phyloP scores from a whole-genome alignment of 1,139 yeast species.

The Taphrina wiesneri region DNA sequence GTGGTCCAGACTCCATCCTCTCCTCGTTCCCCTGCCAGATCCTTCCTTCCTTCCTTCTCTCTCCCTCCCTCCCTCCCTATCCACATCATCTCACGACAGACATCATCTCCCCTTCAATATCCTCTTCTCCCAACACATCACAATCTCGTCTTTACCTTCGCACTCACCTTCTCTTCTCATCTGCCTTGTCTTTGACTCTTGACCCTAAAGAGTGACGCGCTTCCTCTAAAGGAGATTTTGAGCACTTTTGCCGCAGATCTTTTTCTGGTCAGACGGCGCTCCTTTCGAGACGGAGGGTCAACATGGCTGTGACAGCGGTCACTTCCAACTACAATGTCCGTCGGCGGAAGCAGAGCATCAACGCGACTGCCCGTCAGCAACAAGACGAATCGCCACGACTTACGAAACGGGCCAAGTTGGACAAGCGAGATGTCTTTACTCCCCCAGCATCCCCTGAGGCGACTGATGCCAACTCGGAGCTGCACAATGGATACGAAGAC shows the following conservation, averaged over 20 bases:
- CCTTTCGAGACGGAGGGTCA: not conserved
- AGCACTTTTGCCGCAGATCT: not conserved
- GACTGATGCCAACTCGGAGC: not conserved
- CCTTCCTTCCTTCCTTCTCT: not conserved
- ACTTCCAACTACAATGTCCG: constrained; percentile 29
- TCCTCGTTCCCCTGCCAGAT: not conserved
- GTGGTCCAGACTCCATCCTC: not conserved
- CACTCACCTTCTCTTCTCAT: not conserved
- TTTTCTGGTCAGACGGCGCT: not conserved
- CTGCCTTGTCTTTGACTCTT: too few species aligned
- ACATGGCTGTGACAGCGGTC: constrained; percentile 22
- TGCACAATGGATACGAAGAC: constrained; percentile 13
- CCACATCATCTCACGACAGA: not conserved
- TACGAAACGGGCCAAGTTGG: constrained; percentile 13
- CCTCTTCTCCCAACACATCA: not conserved
- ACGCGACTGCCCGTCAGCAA: not conserved
- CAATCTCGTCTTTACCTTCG: not conserved
- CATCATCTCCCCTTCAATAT: not conserved
- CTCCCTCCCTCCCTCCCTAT: not conserved
- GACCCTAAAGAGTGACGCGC: not conserved
- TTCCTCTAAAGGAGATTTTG: not conserved
- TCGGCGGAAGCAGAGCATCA: constrained; percentile 18
- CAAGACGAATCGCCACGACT: not conserved
- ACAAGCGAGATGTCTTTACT: constrained; percentile 15
- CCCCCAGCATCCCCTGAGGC: constrained; percentile 33